A percentile compares a stretch with the other conserved stretches of the same genome.
phyloP scores from a whole-genome alignment of 257 asterid species.

The Asclepias syriaca region DNA sequence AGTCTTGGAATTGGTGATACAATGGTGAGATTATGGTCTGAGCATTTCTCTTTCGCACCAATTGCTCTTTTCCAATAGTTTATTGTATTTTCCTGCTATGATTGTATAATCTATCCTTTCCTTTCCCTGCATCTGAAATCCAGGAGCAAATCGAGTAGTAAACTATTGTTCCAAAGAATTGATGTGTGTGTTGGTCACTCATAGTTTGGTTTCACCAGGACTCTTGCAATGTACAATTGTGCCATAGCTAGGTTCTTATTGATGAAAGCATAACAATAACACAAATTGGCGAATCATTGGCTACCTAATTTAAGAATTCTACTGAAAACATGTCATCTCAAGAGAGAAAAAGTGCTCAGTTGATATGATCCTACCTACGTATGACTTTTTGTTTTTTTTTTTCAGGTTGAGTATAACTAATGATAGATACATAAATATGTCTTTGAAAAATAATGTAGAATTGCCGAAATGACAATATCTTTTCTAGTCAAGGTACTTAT shows the following conservation, averaged over 20 bases:
- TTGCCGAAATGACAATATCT: background rate
- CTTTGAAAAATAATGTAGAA: background rate
- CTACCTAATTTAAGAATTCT: background rate
- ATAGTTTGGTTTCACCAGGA: background rate
- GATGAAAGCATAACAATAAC: background rate
- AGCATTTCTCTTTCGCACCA: background rate
- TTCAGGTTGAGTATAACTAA: background rate
- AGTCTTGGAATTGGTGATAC: constrained; percentile 99
- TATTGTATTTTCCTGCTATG: background rate
- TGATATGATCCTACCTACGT: background rate
- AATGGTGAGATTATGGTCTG: constrained; percentile 51
- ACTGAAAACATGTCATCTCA: background rate
- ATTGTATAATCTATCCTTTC: background rate
- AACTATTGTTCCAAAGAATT: background rate
- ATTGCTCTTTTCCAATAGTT: background rate
- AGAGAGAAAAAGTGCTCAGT: background rate
- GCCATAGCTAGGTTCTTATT: background rate
- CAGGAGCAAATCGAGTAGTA: background rate
- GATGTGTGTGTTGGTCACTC: background rate
- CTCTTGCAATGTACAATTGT: background rate
- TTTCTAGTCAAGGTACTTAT: background rate
- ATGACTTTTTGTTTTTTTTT: too few relatives aligned
- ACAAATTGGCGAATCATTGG: background rate
- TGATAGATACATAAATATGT: background rate
- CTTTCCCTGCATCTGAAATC: background rate